These are phyloP conservation scores for Syzygium aromaticum DNA, from an alignment of 345 rosid species.

Conservation along the genomic window DNA sequence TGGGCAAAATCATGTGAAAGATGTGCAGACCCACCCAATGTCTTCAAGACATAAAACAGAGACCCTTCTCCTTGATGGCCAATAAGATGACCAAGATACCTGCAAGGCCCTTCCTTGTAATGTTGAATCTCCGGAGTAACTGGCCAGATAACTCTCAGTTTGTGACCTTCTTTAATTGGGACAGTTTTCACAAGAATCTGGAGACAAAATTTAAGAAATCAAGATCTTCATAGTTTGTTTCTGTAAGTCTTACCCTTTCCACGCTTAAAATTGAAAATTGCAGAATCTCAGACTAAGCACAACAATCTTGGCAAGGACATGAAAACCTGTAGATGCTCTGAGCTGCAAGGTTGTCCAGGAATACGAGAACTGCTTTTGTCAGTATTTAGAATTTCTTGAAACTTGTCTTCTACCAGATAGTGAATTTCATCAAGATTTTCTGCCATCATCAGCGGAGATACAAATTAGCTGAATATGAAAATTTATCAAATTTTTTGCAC, in stretches of 20 bases:
- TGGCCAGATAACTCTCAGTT: constrained; percentile 69
- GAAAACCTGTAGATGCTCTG: constrained; percentile 76
- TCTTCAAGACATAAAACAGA: constrained; percentile 68
- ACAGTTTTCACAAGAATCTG: constrained; percentile 79
- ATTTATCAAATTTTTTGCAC: not conserved
- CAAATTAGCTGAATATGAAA: constrained; percentile 10
- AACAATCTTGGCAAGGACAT: not conserved
- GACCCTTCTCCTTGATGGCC: constrained; percentile 96
- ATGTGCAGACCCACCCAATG: constrained; percentile 46
- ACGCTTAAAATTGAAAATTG: not conserved
- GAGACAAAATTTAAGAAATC: constrained; percentile 4
- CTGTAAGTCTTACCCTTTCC: not conserved
- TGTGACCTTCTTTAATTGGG: constrained; percentile 86
- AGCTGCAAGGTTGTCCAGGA: constrained; percentile 74
- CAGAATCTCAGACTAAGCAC: not conserved
- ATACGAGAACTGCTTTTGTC: constrained; percentile 30
- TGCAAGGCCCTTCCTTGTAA: constrained; percentile 77
- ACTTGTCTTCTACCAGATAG: constrained; percentile 50
- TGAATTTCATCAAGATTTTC: constrained; percentile 70
- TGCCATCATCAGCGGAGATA: constrained; percentile 15
- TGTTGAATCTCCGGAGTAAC: constrained; percentile 68
- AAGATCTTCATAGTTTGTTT: not conserved
- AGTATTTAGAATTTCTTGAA: constrained; percentile 57
- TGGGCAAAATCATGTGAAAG: not conserved
- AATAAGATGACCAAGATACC: constrained; percentile 79